phyloP scores from a whole-genome alignment of 1,284 basidiomycete genomes.

The Pterulicium gracile region DNA sequence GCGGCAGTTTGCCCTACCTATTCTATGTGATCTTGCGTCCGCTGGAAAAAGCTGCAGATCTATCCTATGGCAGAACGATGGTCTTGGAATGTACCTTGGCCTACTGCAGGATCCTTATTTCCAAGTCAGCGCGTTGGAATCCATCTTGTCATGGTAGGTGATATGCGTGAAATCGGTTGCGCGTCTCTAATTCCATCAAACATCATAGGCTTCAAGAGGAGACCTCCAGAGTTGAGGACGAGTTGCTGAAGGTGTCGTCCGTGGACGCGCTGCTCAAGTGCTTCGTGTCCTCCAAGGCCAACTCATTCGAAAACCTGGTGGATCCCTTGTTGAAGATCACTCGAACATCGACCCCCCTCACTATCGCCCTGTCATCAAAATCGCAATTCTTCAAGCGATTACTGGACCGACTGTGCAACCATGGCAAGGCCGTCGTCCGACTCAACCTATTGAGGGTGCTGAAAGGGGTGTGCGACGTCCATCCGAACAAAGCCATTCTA shows the following conservation, averaged over 20 bases:
- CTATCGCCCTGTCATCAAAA: slow-evolving; percentile 66
- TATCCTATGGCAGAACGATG: slow-evolving; percentile 83
- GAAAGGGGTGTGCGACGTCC: slow-evolving; percentile 78
- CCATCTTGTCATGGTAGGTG: slow-evolving; percentile 79
- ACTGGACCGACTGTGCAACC: slow-evolving; percentile 73
- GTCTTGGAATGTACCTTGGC: slow-evolving; percentile 72
- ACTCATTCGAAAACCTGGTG: slow-evolving; percentile 90
- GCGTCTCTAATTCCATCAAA: slow-evolving; percentile 6
- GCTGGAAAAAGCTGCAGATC: slow-evolving; percentile 87
- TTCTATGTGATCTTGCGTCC: slow-evolving; percentile 90
- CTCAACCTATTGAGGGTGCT: slow-evolving; percentile 85
- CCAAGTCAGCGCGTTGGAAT: slow-evolving; percentile 88
- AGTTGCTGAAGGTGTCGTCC: slow-evolving; percentile 59
- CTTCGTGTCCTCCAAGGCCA: slow-evolving; percentile 82
- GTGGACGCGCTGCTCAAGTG: slow-evolving; percentile 71
- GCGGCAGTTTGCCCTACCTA: slow-evolving; percentile 94
- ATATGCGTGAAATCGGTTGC: no score
- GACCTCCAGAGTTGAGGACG: slow-evolving; percentile 86
- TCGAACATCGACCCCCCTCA: slow-evolving; percentile 67
- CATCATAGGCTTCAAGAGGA: slow-evolving; percentile 81
- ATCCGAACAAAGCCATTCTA: slow-evolving; percentile 74
- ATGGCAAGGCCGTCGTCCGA: slow-evolving; percentile 79
- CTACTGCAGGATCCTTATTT: slow-evolving; percentile 91
- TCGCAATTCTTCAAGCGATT: slow-evolving; percentile 81
- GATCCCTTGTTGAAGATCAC: slow-evolving; percentile 89